Percentiles rank a stretch among this genome's conserved stretches.
Evolutionary conservation across 805 yeast species (phyloP).

Genomic region (Candida cerambycidarum): DNA sequence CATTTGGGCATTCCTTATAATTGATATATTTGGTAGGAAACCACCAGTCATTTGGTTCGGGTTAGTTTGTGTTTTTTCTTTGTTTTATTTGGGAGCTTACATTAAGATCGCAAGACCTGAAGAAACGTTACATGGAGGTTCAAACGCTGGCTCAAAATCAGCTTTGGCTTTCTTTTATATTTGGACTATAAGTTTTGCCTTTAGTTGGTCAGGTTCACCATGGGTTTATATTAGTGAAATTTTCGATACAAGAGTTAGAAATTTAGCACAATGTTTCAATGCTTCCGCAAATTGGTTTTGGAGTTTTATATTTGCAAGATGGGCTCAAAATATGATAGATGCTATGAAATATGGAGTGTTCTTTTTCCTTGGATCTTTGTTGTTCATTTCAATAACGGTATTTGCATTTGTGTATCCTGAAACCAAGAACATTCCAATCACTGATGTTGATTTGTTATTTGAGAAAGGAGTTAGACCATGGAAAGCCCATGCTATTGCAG

Average conservation of each 20-base stretch:
- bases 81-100: constrained; percentile 52
- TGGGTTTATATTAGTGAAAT: constrained; percentile 50
- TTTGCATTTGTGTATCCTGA: constrained; percentile 36
- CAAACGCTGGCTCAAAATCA: constrained; percentile 39
- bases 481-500: constrained; percentile 29
- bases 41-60: constrained; percentile 39
- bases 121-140: constrained; percentile 11
- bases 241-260: constrained; percentile 44
- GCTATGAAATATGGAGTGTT: constrained; percentile 46
- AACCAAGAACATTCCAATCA: constrained; percentile 37
- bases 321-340: constrained; percentile 44
- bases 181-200: constrained; percentile 46
- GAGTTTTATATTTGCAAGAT: constrained; percentile 50
- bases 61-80: constrained; percentile 40
- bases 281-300: constrained; percentile 51
- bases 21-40: constrained; percentile 49
- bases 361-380: constrained; percentile 36
- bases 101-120: constrained; percentile 39
- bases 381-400: constrained; percentile 13
- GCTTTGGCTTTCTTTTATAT: constrained; percentile 47
- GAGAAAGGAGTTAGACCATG: constrained; percentile 30
- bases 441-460: constrained; percentile 31
- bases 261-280: constrained; percentile 43
- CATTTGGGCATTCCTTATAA: constrained; percentile 45
- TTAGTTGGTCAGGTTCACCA: constrained; percentile 48